Conservation (phyloP, 2,329 filamentous ascomycete genomes). For the Fusarium sp. region DNA sequence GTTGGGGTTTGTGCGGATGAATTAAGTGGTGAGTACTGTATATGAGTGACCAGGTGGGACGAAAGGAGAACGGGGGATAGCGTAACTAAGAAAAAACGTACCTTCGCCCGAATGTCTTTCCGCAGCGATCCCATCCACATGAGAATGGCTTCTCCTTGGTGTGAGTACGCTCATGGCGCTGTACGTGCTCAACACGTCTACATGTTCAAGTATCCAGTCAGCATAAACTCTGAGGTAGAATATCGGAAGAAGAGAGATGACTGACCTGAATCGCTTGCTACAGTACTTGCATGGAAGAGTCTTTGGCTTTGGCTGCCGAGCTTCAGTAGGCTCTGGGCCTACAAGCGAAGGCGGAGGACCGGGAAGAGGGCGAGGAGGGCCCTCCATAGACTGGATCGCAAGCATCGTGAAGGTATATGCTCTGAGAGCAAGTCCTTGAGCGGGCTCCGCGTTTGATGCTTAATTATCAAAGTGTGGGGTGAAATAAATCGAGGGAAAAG, state of each 20-base stretch:
- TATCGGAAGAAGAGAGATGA: conserved; percentile 34
- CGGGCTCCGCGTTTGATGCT: conserved; percentile 15
- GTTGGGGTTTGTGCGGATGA: conserved; percentile 26
- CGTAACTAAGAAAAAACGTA: conserved; percentile 57
- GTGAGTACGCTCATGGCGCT: conserved; percentile 73
- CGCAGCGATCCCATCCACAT: conserved; percentile 70
- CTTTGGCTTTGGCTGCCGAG: conserved; percentile 71
- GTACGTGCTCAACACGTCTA: conserved; percentile 74
- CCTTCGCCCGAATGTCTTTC: conserved; percentile 73
- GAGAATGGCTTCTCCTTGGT: conserved; percentile 76
- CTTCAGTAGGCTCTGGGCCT: conserved; percentile 63
- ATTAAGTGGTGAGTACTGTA: conserved; percentile 36
- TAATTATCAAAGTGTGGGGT: conserved; percentile 40
- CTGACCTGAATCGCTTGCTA: conserved; percentile 73
- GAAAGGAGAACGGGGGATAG: conserved; percentile 36
- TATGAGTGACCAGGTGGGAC: conserved; percentile 37
- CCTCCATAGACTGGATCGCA: conserved; percentile 67
- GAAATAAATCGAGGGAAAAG: conserved; percentile 24
- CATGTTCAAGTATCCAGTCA: conserved; percentile 40
- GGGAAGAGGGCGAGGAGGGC: conserved; percentile 53
- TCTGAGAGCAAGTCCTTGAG: conserved; percentile 36
- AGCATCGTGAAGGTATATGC: conserved; percentile 60
- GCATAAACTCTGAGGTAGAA: conserved; percentile 15
- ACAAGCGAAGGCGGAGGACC: conserved; percentile 46
- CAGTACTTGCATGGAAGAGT: conserved; percentile 74